Base-by-base conservation (phyloP, 2,329 filamentous ascomycete species). In the Clarireedia hainanense region DNA sequence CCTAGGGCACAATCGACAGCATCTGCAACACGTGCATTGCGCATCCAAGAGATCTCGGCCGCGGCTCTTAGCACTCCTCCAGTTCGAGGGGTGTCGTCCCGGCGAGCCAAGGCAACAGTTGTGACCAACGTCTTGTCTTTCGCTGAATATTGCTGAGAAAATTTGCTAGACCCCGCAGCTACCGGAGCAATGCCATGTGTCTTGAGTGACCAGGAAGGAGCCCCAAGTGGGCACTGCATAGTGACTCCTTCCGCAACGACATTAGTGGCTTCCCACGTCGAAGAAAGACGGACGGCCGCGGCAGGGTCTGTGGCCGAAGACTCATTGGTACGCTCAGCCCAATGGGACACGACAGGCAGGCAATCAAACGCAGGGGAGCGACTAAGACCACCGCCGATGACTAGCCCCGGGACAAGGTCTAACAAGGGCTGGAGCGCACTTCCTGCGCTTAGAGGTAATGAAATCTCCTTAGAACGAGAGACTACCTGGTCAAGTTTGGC, bases 361-460 rank as follows among this genome's bases (percentile, higher is more conserved):
- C 49, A 51, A 34, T 51, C 49, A 51, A 51, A 51, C 2, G 49
- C 50, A 34, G 50, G 50, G 1, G 53, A 55, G 1, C 47, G 24
- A 34, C 39, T 56, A 26, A 57, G 23, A 42, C 42, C 23, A 34
- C 45, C 24, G 26, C 3, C 30, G 1, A 6, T 3, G 4, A 49
- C 26, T 4, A 34, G 24, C 2, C 39, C 50, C 0, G 50, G 50
- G n/a, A 52, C 9, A 4, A 52, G 24, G 6, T 43, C 37, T 1
- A 14, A 43, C 4, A 45, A 23, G 2, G n/a, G 39, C 7, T 42
- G 23, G 23, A 12, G 6, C 1, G 15, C 9, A 27, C 30, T 43
- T 10, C n/a, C 15, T 45, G 15, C 4, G 4, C 5, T 6, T 7
- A 1, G 5, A n/a, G 50, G n/a, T 5, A 6, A 2, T 10, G 12